phyloP scores from a whole-genome alignment of 2,329 filamentous ascomycete genomes.

The Simplicillium sp. region DNA sequence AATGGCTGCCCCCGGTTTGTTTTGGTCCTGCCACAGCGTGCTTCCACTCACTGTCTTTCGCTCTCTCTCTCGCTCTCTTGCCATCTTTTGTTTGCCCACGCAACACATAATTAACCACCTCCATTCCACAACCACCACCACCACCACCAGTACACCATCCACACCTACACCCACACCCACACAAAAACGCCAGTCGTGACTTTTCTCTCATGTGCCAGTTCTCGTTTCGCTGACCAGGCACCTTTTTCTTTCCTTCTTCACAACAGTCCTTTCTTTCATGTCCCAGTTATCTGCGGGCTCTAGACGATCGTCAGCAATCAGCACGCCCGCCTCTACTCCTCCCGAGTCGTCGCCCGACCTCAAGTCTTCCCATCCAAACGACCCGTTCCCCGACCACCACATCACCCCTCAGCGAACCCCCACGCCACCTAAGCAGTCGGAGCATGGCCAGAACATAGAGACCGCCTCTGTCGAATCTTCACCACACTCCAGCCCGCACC shows the following conservation, averaged over 20 bases:
- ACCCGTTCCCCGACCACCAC: constrained; percentile 25
- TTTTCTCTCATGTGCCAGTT: neutral
- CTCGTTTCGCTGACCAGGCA: neutral
- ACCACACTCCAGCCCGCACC: constrained; percentile 28
- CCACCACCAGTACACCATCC: no score
- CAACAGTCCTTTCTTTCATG: constrained; percentile 78
- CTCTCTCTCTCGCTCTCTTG: neutral
- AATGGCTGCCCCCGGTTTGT: neutral
- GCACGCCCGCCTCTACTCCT: constrained; percentile 33
- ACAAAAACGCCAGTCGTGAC: neutral
- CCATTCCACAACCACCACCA: neutral
- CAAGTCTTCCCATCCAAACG: constrained; percentile 6
- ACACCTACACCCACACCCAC: neutral
- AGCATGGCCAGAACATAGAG: constrained; percentile 25
- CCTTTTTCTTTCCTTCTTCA: constrained; percentile 1
- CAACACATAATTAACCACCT: no score
- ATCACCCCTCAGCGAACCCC: constrained; percentile 25
- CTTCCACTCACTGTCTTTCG: neutral
- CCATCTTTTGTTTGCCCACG: neutral
- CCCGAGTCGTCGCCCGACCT: constrained; percentile 22
- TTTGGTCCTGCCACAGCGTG: neutral
- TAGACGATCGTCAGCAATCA: constrained; percentile 23
- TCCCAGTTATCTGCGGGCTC: constrained; percentile 58
- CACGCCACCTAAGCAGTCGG: constrained; percentile 27
- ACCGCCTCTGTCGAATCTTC: constrained; percentile 26